A percentile compares a stretch with the other conserved stretches of the same genome.
Evolutionary conservation across 106 monocot species (phyloP).

Genomic region (Dendrobium catenatum): DNA sequence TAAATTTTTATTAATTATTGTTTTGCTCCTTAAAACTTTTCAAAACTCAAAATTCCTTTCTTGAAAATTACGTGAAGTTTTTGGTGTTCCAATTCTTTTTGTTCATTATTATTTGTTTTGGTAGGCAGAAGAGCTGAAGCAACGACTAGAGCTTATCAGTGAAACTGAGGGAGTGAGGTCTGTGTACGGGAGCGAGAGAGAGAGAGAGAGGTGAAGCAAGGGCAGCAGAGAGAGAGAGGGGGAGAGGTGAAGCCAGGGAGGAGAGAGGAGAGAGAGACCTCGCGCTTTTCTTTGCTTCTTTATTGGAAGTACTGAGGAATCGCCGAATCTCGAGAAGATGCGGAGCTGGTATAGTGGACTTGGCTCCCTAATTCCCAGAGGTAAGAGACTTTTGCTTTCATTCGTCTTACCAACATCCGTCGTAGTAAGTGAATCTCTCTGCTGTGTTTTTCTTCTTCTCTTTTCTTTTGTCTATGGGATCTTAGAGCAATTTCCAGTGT

Average conservation of each 20-base stretch:
- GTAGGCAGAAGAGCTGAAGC: conserved; percentile 2
- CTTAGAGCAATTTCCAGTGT: not conserved
- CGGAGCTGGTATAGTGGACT: not conserved
- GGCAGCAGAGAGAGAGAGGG: not conserved
- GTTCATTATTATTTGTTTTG: conserved; percentile 3
- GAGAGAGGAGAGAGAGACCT: not conserved
- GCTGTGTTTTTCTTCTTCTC: not conserved
- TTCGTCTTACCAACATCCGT: not conserved
- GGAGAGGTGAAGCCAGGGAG: not conserved
- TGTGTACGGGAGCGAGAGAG: not conserved
- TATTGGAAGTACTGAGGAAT: conserved; percentile 14
- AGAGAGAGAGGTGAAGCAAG: not conserved
- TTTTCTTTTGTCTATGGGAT: not conserved
- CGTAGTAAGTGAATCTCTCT: not conserved
- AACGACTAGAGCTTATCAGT: not conserved
- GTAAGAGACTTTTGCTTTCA: conserved; percentile 8
- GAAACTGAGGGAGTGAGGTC: not conserved
- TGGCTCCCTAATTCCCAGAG: conserved; percentile 3
- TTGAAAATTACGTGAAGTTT: too few species aligned
- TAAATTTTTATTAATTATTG: too few species aligned
- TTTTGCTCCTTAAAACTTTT: too few species aligned
- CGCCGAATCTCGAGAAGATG: conserved; percentile 18
- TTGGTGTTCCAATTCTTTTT: not conserved
- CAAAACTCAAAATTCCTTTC: too few species aligned
- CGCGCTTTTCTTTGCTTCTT: conserved; percentile 7